Base-by-base conservation (phyloP, 495 filamentous ascomycete genomes). In the Glonium stellatum region DNA sequence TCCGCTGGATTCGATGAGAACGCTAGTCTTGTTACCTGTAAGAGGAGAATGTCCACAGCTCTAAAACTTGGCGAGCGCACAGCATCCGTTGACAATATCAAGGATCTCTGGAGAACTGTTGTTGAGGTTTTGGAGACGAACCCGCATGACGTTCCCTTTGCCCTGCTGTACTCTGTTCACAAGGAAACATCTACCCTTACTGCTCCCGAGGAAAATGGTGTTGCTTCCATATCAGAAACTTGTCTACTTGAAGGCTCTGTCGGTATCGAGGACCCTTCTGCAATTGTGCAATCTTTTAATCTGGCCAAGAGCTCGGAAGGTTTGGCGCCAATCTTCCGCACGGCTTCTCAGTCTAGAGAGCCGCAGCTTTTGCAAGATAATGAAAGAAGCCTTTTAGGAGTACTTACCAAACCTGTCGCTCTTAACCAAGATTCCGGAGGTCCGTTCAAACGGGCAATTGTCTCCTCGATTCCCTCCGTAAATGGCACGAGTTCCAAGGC, bases 111-210 rank as follows among this genome's bases (percentile, higher is more conserved):
- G 60, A 34, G 6, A 34, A 25, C 50, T 8, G 60, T 62, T 11
- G 54, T 27, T 13, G 25, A 52, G 8, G 11, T 55, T 15, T 23
- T 62, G 51, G 46, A 37, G 22, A 57, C 51, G 13, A 62, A 62
- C 23, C 21, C 36, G 22, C 44, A 57, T 11, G 60, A 62, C 35
- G 37, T 55, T 19, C 60, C 60, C 23, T 58, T 62, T 27, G 55
- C 41, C 19, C 60, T 62, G 41, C 37, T 62, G 34, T 62, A 62
- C 22, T 57, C 53, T 18, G 34, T 54, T 23, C 31, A 54, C 3
- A 44, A 27, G 27, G 36, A 37, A 36, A 36, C 60, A 6, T 31
- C 27, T 31, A 31, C 27, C 27, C 27, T 2, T 31, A 42, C 37
- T 37, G n/a, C 31, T 23, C 18, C 18, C 18, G 44, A 48, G 18